A percentile compares a stretch with the other conserved stretches of the same genome.
phyloP scores from a whole-genome alignment of 148 eudicot genomes.

The Vaccinium vitisidaea region DNA sequence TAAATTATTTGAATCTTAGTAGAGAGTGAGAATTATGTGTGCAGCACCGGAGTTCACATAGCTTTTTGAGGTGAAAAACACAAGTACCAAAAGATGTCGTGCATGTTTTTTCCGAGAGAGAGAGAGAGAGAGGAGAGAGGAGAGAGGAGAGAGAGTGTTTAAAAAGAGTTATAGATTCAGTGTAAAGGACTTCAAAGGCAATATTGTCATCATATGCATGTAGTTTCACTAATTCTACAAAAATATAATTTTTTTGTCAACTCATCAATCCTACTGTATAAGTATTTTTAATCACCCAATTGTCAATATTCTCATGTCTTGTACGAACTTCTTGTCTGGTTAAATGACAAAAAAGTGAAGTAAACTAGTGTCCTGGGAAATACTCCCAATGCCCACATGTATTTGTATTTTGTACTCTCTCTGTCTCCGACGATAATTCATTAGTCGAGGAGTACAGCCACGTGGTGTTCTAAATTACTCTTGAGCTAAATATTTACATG shows the following conservation, averaged over 20 bases:
- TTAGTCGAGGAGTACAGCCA: too few relatives aligned
- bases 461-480: too few relatives aligned
- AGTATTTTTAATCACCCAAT: not conserved
- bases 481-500: too few relatives aligned
- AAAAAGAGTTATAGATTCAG: not conserved
- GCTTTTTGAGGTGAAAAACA: slow-evolving; percentile 16
- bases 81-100: not conserved
- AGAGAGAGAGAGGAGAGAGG: too few relatives aligned
- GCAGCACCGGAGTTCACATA: slow-evolving; percentile 19
- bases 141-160: not conserved
- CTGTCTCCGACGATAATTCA: not conserved
- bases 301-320: slow-evolving; percentile 23
- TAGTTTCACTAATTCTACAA: slow-evolving; percentile 1
- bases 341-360: slow-evolving; percentile 15
- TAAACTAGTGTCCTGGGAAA: not conserved
- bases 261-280: not conserved
- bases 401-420: not conserved
- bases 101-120: not conserved
- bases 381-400: slow-evolving; percentile 3
- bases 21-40: slow-evolving; percentile 3
- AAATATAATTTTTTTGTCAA: slow-evolving; percentile 6
- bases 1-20: not conserved
- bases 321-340: slow-evolving; percentile 13
- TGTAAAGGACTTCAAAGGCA: slow-evolving; percentile 11
- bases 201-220: slow-evolving; percentile 22